Base-by-base conservation (phyloP, 176 grass and related monocot species). In the Zoysia japonica region DNA sequence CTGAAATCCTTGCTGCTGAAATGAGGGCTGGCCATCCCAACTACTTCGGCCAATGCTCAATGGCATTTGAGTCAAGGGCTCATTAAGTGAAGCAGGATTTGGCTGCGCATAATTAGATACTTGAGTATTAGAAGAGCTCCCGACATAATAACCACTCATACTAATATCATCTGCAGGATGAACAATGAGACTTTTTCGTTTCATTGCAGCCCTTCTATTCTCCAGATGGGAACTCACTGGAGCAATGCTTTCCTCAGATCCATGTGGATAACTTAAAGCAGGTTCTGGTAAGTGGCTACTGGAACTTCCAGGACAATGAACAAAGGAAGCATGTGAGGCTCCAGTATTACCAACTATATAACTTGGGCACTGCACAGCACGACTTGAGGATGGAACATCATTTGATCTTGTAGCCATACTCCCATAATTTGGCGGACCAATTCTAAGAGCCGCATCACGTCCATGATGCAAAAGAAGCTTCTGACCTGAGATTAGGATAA, bases 81-180 rank as follows among this genome's bases (percentile, higher is more conserved):
- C 82, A 54, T 70, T 42, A 70, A 39, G 19, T 16, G 42, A 48
- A 84, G 69, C 35, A 85, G 83, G 12, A 67, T 83, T 61, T 82
- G 84, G 39, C 62, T 66, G 80, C 74, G 66, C 40, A 71, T 40
- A 60, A 44, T 84, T 80, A 75, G 90, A 60, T 44, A 68, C 74
- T 40, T 72, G 78, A 78, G 60, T 19, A 65, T 52, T 93, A 44
- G 90, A 93, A 57, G 87, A 93, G 80, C 91, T 90, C 62, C 85
- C 87, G 38, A 57, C 81, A 85, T 66, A 75, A 79, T 82, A 79
- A 82, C 39, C 79, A 70, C 17, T 46, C 64, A 46, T 62, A 61
- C 20, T 71, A 13, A 67, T 82, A 41, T 77, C 81, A 67, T 83
- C 83, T 2, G 28, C 70, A 67, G 82, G 44, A 61, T 70, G 28